phyloP scores from a whole-genome alignment of 441 rosid genomes.

The Populus hybrid region DNA sequence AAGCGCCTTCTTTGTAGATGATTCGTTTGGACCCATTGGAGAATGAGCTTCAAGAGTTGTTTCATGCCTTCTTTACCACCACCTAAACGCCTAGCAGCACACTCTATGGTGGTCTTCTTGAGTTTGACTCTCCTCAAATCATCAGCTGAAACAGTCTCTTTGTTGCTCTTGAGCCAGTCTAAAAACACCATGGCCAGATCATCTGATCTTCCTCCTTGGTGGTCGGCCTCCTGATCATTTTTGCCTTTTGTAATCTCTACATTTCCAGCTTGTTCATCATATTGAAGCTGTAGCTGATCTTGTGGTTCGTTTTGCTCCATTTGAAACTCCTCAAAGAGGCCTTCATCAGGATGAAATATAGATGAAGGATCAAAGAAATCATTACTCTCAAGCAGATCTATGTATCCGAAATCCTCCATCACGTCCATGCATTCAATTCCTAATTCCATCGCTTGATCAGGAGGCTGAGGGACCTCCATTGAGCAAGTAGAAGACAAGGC shows the following conservation, averaged over 20 bases:
- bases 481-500: slow-evolving; percentile 73
- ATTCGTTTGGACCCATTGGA: slow-evolving; percentile 93
- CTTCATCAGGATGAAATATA: slow-evolving; percentile 41
- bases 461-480: slow-evolving; percentile 49
- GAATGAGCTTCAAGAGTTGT: slow-evolving; percentile 81
- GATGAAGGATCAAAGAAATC: slow-evolving; percentile 76
- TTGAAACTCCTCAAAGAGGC: slow-evolving; percentile 34
- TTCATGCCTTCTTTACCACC: slow-evolving; percentile 93
- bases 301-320: slow-evolving; percentile 11
- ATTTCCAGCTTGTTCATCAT: slow-evolving; percentile 11
- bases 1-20: slow-evolving; percentile 60
- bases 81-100: slow-evolving; percentile 74
- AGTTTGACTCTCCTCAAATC: slow-evolving; percentile 82
- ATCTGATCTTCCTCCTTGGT: slow-evolving; percentile 38
- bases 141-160: slow-evolving; percentile 82
- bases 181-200: slow-evolving; percentile 77
- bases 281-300: slow-evolving; percentile 10
- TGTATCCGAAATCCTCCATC: slow-evolving; percentile 71
- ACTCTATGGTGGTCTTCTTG: slow-evolving; percentile 84
- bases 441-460: slow-evolving; percentile 26
- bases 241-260: slow-evolving; percentile 7
- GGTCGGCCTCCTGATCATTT: slow-evolving; percentile 6
- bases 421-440: slow-evolving; percentile 54
- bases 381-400: slow-evolving; percentile 72
- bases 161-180: slow-evolving; percentile 85